Evolutionary conservation across 345 rosid genomes (phyloP).

Genomic region (Lepidium africanum): DNA sequence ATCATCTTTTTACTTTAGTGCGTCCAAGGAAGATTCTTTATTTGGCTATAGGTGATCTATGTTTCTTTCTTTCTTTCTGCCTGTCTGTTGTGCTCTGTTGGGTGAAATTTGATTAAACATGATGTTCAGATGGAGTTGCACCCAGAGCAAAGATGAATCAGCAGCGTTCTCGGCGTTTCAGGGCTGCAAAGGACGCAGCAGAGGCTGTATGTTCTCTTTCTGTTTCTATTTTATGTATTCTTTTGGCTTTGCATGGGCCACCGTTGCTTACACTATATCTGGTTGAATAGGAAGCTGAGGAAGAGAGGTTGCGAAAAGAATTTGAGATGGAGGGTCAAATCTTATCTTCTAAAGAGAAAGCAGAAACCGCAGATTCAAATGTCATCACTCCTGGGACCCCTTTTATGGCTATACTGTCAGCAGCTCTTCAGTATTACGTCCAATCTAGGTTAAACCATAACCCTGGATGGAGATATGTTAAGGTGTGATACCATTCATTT

Average conservation of each 20-base stretch:
- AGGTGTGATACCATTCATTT: constrained; percentile 45
- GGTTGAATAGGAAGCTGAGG: constrained; percentile 74
- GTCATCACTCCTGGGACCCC: constrained; percentile 97
- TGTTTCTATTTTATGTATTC: not conserved
- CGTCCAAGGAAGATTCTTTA: constrained; percentile 96
- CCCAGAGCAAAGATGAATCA: constrained; percentile 99
- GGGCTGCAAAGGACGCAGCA: constrained; percentile 97
- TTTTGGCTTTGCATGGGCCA: constrained; percentile 3
- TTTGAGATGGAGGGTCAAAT: constrained; percentile 60
- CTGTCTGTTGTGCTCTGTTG: not conserved
- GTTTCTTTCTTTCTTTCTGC: constrained; percentile 6
- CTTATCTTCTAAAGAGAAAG: constrained; percentile 60
- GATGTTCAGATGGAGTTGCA: constrained; percentile 84
- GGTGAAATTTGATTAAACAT: not conserved
- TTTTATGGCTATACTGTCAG: constrained; percentile 87
- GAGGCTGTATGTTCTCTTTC: constrained; percentile 56
- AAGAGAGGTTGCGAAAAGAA: constrained; percentile 74
- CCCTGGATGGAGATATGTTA: constrained; percentile 74
- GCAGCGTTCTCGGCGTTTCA: constrained; percentile 88
- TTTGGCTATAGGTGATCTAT: constrained; percentile 79
- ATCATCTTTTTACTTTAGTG: constrained; percentile 75
- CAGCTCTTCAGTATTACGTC: constrained; percentile 82
- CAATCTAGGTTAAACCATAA: constrained; percentile 77
- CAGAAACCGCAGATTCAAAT: constrained; percentile 84
- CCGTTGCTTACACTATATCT: not conserved